Evolutionary conservation across 2,329 filamentous ascomycete genomes (phyloP).

Genomic region (Amylocarpus encephaloides): DNA sequence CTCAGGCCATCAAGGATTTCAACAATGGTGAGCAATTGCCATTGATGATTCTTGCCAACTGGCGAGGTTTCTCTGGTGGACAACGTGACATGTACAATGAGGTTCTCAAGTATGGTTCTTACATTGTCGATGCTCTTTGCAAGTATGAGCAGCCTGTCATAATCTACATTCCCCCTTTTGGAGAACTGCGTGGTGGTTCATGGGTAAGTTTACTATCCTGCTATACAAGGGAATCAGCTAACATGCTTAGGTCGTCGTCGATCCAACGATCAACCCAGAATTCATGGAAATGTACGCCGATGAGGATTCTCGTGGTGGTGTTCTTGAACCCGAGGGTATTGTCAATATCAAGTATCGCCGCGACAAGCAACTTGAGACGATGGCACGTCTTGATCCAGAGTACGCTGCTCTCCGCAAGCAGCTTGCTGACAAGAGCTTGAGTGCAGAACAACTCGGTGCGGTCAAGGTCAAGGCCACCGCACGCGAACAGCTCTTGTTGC

Average conservation of each 20-base stretch:
- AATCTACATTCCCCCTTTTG: constrained; percentile 95
- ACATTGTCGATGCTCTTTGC: constrained; percentile 96
- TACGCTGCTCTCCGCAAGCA: constrained; percentile 82
- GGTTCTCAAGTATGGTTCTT: constrained; percentile 98
- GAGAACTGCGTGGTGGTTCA: constrained; percentile 95
- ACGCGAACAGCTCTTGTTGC: constrained; percentile 82
- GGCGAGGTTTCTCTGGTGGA: constrained; percentile 99
- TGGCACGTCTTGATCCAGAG: constrained; percentile 82
- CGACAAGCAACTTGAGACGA: constrained; percentile 94
- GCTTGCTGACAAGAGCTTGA: constrained; percentile 56
- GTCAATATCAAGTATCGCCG: constrained; percentile 98
- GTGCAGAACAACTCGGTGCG: constrained; percentile 65
- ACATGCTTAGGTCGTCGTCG: constrained; percentile 69
- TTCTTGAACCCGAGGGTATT: constrained; percentile 96
- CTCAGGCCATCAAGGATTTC: constrained; percentile 97
- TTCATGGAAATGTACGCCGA: constrained; percentile 99
- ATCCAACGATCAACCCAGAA: constrained; percentile 94
- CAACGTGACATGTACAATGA: constrained; percentile 99
- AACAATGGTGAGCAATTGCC: constrained; percentile 98
- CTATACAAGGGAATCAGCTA: constrained; percentile 26
- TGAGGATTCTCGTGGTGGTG: constrained; percentile 88
- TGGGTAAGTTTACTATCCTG: constrained; percentile 53
- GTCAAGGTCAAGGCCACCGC: constrained; percentile 79
- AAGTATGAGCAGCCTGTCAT: constrained; percentile 99
- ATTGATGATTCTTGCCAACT: constrained; percentile 98